Conservation (phyloP, 1,284 basidiomycete species). For the Moesziomyces globuligerus region DNA sequence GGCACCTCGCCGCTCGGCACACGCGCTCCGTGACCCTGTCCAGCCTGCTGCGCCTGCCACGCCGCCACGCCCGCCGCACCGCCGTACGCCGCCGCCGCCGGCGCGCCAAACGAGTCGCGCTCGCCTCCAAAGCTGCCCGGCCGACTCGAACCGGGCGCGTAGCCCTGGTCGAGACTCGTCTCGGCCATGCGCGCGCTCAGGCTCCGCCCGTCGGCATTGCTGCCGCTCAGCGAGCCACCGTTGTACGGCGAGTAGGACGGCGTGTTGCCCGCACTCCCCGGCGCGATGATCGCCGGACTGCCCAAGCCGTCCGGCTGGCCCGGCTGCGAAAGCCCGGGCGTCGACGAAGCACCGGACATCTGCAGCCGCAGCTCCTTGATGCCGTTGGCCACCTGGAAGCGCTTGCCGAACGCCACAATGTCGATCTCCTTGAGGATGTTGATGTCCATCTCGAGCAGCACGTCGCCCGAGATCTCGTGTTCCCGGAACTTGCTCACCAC, state of each 20-base stretch:
- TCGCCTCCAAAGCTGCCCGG: slow-evolving; percentile 34
- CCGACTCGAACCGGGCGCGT: slow-evolving; percentile 28
- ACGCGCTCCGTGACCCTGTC: slow-evolving; percentile 28
- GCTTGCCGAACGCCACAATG: slow-evolving; percentile 91
- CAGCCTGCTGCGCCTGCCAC: slow-evolving; percentile 52
- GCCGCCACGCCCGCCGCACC: slow-evolving; percentile 42
- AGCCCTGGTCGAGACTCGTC: slow-evolving; percentile 37
- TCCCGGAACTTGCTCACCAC: slow-evolving; percentile 79
- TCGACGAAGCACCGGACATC: slow-evolving; percentile 23
- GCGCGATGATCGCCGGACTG: slow-evolving; percentile 38
- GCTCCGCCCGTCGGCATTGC: slow-evolving; percentile 45
- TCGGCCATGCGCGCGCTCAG: slow-evolving; percentile 38
- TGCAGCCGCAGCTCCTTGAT: slow-evolving; percentile 80
- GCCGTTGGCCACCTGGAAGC: slow-evolving; percentile 91
- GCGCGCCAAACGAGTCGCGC: slow-evolving; percentile 25
- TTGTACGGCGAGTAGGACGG: slow-evolving; percentile 31
- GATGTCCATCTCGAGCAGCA: slow-evolving; percentile 91
- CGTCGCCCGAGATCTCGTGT: slow-evolving; percentile 97
- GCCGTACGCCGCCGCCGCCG: slow-evolving; percentile 12
- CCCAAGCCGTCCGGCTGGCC: slow-evolving; percentile 25
- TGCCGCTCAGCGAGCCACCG: slow-evolving; percentile 33
- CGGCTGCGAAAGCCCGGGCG: slow-evolving; percentile 18
- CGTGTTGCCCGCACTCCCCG: slow-evolving; percentile 13
- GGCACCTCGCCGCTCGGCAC: slow-evolving; percentile 30
- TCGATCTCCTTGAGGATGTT: slow-evolving; percentile 96